A percentile compares a stretch with the other conserved stretches of the same genome.
phyloP scores from a whole-genome alignment of 2,329 filamentous ascomycete genomes.

The Apiospora pterosperma region DNA sequence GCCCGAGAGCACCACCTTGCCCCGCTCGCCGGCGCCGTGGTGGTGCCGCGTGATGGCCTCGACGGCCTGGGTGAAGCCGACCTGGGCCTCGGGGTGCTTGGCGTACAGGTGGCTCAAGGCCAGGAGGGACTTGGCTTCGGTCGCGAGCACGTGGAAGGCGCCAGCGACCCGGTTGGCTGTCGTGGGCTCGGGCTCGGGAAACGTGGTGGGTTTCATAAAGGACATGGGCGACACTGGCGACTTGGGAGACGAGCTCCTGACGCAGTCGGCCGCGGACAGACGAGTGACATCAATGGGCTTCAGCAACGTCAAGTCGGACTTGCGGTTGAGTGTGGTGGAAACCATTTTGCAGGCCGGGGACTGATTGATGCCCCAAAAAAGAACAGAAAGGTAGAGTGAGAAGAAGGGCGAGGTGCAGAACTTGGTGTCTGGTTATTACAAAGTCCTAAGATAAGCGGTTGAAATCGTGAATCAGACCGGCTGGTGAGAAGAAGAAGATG shows the following conservation, averaged over 20 bases:
- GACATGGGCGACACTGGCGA: background rate
- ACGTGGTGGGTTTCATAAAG: background rate
- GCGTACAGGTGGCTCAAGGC: constrained; percentile 73
- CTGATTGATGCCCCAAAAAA: background rate
- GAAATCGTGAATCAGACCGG: background rate
- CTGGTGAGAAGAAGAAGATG: background rate
- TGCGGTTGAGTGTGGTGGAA: background rate
- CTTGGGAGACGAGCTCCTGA: background rate
- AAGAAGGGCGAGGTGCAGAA: background rate
- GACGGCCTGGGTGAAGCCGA: constrained; percentile 69
- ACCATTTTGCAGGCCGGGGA: background rate
- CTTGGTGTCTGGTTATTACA: background rate
- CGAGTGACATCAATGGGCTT: background rate
- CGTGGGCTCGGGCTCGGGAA: background rate
- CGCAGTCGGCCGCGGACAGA: background rate
- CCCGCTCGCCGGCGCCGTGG: constrained; percentile 40
- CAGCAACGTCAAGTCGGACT: background rate
- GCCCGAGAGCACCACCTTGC: constrained; percentile 81
- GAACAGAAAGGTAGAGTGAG: background rate
- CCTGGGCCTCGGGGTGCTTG: constrained; percentile 62
- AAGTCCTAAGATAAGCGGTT: background rate
- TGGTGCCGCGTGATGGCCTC: constrained; percentile 63
- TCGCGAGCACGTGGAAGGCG: constrained; percentile 77
- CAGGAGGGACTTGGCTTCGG: constrained; percentile 75
- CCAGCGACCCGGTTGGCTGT: constrained; percentile 40